phyloP scores from a whole-genome alignment of 352 stramenopile genomes.

The Plasmopara halstedii region DNA sequence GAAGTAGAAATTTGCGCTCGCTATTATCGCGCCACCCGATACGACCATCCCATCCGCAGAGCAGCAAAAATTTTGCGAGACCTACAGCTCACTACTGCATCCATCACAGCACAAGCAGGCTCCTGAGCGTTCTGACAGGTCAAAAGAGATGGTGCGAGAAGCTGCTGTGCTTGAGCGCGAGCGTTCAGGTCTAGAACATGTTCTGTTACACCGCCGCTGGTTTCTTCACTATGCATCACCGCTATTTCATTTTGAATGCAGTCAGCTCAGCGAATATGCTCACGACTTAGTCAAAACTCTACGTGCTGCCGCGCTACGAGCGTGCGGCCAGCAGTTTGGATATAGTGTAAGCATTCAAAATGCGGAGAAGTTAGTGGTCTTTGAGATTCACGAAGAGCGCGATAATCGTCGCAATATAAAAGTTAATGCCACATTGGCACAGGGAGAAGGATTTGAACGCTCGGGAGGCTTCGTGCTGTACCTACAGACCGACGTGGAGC shows the following conservation, averaged over 20 bases:
- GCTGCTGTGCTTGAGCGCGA: slow-evolving; percentile 17
- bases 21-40: slow-evolving; percentile 15
- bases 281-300: slow-evolving; percentile 61
- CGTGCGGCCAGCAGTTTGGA: slow-evolving; percentile 44
- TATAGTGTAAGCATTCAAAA: slow-evolving; percentile 61
- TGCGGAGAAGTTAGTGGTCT: slow-evolving; percentile 40
- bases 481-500: slow-evolving; percentile 33
- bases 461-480: slow-evolving; percentile 58
- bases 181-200: slow-evolving; percentile 41
- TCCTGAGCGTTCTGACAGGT: slow-evolving; percentile 1
- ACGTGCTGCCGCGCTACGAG: slow-evolving; percentile 34
- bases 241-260: slow-evolving; percentile 48
- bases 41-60: slow-evolving; percentile 6
- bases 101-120: slow-evolving; percentile 27
- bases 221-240: slow-evolving; percentile 53
- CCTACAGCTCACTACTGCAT: slow-evolving; percentile 31
- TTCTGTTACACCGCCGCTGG: slow-evolving; percentile 47
- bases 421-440: background rate
- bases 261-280: slow-evolving; percentile 44
- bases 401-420: slow-evolving; percentile 8
- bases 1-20: slow-evolving; percentile 6
- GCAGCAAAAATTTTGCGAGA: slow-evolving; percentile 24
- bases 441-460: slow-evolving; percentile 8
- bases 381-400: slow-evolving; percentile 49
- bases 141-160: slow-evolving; percentile 12